These are phyloP conservation scores for Byssochlamys sp. DNA, from an alignment of 2,329 filamentous ascomycete species.

Conservation along the genomic window DNA sequence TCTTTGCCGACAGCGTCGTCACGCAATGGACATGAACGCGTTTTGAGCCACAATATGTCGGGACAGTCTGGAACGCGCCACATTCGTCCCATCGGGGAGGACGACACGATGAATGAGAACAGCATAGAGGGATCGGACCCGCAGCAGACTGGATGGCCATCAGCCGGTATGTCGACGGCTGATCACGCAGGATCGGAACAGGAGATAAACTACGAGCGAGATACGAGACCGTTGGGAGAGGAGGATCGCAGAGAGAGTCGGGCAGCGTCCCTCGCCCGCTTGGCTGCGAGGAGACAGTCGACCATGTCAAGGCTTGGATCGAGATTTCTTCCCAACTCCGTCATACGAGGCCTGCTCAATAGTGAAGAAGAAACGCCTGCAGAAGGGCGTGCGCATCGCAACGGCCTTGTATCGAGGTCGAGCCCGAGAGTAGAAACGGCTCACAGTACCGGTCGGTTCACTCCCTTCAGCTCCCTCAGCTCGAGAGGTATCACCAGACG, in stretches of 20 bases:
- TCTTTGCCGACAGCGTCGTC: conserved; percentile 12
- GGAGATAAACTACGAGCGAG: conserved; percentile 29
- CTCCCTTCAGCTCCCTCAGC: conserved; percentile 31
- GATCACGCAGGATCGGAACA: conserved; percentile 8
- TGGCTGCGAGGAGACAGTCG: conserved; percentile 34
- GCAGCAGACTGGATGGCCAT: conserved; percentile 5
- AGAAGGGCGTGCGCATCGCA: conserved; percentile 36
- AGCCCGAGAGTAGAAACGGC: conserved; percentile 24
- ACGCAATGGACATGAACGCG: conserved; percentile 23
- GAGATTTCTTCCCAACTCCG: conserved; percentile 38
- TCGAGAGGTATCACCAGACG: conserved; percentile 32
- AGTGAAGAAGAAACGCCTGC: conserved; percentile 38
- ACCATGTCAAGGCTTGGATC: conserved; percentile 41
- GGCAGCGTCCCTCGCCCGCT: conserved; percentile 22
- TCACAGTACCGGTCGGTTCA: conserved; percentile 26
- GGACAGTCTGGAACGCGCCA: conserved; percentile 18
- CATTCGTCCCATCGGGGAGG: conserved; percentile 6
- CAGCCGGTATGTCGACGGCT: neutral
- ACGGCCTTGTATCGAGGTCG: conserved; percentile 32
- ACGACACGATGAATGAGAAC: conserved; percentile 2
- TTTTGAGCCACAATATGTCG: conserved; percentile 21
- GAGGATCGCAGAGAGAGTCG: conserved; percentile 21
- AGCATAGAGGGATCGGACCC: conserved; percentile 1
- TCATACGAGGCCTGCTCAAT: conserved; percentile 34
- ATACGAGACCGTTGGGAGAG: conserved; percentile 25